phyloP scores from a whole-genome alignment of 2,329 filamentous ascomycete genomes.

The Talaromyces sp. region DNA sequence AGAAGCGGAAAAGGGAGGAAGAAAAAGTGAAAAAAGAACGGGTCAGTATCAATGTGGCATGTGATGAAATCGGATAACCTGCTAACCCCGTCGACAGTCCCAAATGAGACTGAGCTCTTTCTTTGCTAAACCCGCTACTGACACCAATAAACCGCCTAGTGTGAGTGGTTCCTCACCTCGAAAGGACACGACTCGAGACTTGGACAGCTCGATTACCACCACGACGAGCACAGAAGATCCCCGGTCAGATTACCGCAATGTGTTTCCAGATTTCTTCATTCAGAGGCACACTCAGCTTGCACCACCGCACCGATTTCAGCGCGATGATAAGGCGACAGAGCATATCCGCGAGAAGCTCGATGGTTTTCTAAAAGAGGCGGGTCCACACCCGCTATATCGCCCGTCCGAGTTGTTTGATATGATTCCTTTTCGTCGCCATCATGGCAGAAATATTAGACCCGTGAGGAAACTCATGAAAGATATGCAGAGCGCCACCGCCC shows the following conservation, averaged over 20 bases:
- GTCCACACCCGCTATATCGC: conserved; percentile 20
- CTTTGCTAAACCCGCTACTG: conserved; percentile 39
- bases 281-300: conserved; percentile 71
- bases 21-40: conserved; percentile 46
- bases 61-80: conserved; percentile 15
- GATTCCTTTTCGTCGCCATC: conserved; percentile 33
- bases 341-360: conserved; percentile 50
- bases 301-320: conserved; percentile 47
- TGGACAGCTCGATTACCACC: conserved; percentile 7
- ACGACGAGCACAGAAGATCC: conserved; percentile 17
- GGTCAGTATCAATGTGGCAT: conserved; percentile 26
- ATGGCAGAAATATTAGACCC: conserved; percentile 27
- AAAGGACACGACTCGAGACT: conserved; percentile 16
- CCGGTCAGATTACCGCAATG: conserved; percentile 58
- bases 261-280: conserved; percentile 78
- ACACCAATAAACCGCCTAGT: conserved; percentile 21
- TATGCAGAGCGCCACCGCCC: conserved; percentile 42
- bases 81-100: conserved; percentile 30
- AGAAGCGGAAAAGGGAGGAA: conserved; percentile 44
- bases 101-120: conserved; percentile 50
- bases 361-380: conserved; percentile 26
- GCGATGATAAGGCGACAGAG: conserved; percentile 55
- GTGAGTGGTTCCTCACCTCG: conserved; percentile 14
- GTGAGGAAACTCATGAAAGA: conserved; percentile 60
- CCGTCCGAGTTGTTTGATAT: conserved; percentile 34